Base-by-base conservation (phyloP, 2,329 filamentous ascomycete species). In the Xylariaceae sp. region DNA sequence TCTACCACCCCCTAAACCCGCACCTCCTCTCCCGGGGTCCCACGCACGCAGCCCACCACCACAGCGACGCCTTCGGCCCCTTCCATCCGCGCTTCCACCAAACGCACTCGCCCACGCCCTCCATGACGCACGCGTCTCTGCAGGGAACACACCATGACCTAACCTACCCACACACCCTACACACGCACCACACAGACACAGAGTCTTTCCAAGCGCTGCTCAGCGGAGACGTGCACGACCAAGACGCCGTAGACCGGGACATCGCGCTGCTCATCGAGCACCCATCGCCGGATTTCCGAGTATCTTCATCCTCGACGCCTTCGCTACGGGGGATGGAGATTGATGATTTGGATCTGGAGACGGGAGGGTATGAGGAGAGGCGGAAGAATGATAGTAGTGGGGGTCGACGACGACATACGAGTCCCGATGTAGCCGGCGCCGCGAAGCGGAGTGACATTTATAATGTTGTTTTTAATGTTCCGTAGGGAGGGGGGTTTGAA, bases 1-100 rank as follows among this genome's bases (percentile, higher is more conserved):
- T 77, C 34, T 81, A 80, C 67, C 80, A 83, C 56, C 82, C 81
- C 30, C 84, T 85, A 69, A 82, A 85, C 67, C 82, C 82, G 18
- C 69, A 66, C 8, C 69, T 72, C 10, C 55, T 57, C 10, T 68
- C 72, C 4, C 56, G 53, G 8, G 53, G 55, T 9, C 56, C 48
- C 37, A 8, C 41, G 4, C 23, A 30, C 23, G 23, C 23, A 30
- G 23, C 23, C 23, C 23, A 30, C 4, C 23, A 30, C 23, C 23
- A 30, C 23, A 30, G 4, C 23, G 44, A 51, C 51, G n/a, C 51
- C n/a, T 64, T 58, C 34, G 17, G 34, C 17, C 49, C 35, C 45
- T 63, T 56, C 30, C 58, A 61, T 15, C 49, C 54, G 8, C 62
- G 57, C 39, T 55, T 57, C 10, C 34, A 35, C 57, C 58, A 15